Percentiles rank a stretch among this genome's conserved stretches.
These are phyloP conservation scores for Suhomyces tanzawaensis DNA, from an alignment of 805 yeast genomes.

Conservation along the genomic window DNA sequence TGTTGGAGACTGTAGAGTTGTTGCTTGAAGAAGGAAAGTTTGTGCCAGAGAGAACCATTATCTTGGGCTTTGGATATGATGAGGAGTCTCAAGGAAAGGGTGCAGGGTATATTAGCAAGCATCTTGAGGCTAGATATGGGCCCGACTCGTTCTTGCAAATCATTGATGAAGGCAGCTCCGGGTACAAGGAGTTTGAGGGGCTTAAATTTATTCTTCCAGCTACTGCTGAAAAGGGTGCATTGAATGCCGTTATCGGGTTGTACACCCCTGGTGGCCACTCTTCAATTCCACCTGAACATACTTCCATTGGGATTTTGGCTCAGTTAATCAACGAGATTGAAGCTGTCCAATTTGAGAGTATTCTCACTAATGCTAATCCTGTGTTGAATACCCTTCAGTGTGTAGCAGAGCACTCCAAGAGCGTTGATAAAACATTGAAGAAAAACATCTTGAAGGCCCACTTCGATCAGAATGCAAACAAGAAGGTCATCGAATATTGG, in stretches of 20 bases:
- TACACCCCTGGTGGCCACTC: conserved; percentile 53
- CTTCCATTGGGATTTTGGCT: conserved; percentile 47
- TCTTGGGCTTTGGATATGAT: conserved; percentile 51
- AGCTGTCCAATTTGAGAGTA: conserved; percentile 31
- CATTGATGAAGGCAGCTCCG: conserved; percentile 42
- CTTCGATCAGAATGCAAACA: conserved; percentile 34
- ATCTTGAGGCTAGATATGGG: conserved; percentile 38
- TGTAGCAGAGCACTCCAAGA: conserved; percentile 42
- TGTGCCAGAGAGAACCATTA: conserved; percentile 42
- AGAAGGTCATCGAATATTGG: conserved; percentile 34
- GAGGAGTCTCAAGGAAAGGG: conserved; percentile 48
- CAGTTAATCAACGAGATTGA: conserved; percentile 41
- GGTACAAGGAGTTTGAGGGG: conserved; percentile 26
- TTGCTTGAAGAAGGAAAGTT: conserved; percentile 31
- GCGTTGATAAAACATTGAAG: conserved; percentile 31
- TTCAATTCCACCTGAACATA: conserved; percentile 48
- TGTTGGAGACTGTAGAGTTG: conserved; percentile 37
- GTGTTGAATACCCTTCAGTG: conserved; percentile 44
- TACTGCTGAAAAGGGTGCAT: conserved; percentile 49
- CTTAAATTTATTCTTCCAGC: conserved; percentile 43
- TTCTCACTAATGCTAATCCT: conserved; percentile 44
- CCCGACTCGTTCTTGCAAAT: conserved; percentile 42
- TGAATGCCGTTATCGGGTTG: conserved; percentile 40
- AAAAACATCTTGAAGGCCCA: conserved; percentile 39
- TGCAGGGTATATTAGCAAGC: conserved; percentile 33